Evolutionary conservation across 2,329 filamentous ascomycete species (phyloP).

Genomic region (Bipolaris cookei): DNA sequence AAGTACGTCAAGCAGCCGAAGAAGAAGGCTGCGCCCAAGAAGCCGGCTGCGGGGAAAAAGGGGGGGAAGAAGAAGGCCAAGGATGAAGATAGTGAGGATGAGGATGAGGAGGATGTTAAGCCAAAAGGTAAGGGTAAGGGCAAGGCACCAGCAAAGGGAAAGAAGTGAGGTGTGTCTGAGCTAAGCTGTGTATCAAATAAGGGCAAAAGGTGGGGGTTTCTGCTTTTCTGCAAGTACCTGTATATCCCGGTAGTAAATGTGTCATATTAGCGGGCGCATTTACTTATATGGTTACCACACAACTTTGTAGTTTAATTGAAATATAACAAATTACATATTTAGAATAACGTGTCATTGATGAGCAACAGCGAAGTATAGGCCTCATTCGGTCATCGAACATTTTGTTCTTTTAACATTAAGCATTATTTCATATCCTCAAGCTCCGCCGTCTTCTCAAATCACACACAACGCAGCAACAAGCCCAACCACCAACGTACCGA

Average conservation of each 20-base stretch:
- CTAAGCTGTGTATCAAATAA: neutral
- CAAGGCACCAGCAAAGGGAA: slow-evolving; percentile 45
- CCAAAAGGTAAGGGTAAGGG: slow-evolving; percentile 51
- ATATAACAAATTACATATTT: neutral
- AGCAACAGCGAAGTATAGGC: too few relatives aligned
- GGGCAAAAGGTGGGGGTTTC: too few relatives aligned
- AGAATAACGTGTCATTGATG: too few relatives aligned
- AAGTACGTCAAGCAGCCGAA: slow-evolving; percentile 96
- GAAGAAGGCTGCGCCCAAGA: slow-evolving; percentile 63
- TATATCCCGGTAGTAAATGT: neutral
- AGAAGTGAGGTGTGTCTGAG: slow-evolving; percentile 7
- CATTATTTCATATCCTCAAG: too few relatives aligned
- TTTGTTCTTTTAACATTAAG: too few relatives aligned
- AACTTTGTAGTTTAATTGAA: neutral
- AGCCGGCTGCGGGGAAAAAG: slow-evolving; percentile 55
- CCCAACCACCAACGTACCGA: slow-evolving; percentile 17
- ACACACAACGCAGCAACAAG: slow-evolving; percentile 19
- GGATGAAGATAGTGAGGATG: slow-evolving; percentile 44
- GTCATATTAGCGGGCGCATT: neutral
- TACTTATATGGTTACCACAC: too few relatives aligned
- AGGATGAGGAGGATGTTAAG: slow-evolving; percentile 56
- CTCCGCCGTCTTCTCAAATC: slow-evolving; percentile 11
- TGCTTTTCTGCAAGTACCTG: neutral
- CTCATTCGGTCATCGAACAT: too few relatives aligned
- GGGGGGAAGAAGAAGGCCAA: slow-evolving; percentile 49